A percentile compares a stretch with the other conserved stretches of the same genome.
Conservation (phyloP, 345 rosid genomes). For the Camelina hispida region DNA sequence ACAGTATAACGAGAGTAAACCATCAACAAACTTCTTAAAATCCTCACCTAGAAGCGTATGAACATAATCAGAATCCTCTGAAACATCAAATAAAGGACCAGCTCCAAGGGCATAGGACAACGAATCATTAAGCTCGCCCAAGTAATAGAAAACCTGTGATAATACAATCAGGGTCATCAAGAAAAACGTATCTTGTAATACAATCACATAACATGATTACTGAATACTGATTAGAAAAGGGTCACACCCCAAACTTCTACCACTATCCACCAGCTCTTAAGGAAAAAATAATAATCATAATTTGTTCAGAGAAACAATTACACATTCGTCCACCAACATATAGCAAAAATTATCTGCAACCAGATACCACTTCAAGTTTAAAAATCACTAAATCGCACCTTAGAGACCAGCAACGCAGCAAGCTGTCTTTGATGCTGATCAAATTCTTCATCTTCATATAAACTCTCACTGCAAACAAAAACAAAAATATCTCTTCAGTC, state of each 20-base stretch:
- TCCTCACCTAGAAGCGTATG: conserved; percentile 91
- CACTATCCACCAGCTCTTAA: conserved; percentile 19
- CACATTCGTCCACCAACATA: not conserved
- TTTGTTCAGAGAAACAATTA: not conserved
- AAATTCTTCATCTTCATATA: conserved; percentile 96
- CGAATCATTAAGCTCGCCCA: conserved; percentile 97
- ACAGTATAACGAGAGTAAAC: conserved; percentile 3
- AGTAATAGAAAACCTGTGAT: conserved; percentile 84
- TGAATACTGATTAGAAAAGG: not conserved
- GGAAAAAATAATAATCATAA: not conserved
- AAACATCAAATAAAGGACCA: conserved; percentile 87
- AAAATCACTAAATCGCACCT: conserved; percentile 52
- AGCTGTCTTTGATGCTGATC: conserved; percentile 91
- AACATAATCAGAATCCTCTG: conserved; percentile 92
- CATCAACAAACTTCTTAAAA: conserved; percentile 9
- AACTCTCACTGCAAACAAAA: conserved; percentile 68
- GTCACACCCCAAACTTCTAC: not conserved
- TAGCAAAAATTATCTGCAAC: conserved; percentile 1
- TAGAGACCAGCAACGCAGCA: conserved; percentile 90
- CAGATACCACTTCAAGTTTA: not conserved
- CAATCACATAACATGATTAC: not conserved
- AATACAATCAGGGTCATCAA: conserved; percentile 15
- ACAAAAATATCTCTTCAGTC: conserved; percentile 4
- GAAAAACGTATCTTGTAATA: not conserved
- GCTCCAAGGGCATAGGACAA: conserved; percentile 99